Evolutionary conservation across 768 basidiomycete genomes (phyloP).

Genomic region (Boletellus ananiceps): DNA sequence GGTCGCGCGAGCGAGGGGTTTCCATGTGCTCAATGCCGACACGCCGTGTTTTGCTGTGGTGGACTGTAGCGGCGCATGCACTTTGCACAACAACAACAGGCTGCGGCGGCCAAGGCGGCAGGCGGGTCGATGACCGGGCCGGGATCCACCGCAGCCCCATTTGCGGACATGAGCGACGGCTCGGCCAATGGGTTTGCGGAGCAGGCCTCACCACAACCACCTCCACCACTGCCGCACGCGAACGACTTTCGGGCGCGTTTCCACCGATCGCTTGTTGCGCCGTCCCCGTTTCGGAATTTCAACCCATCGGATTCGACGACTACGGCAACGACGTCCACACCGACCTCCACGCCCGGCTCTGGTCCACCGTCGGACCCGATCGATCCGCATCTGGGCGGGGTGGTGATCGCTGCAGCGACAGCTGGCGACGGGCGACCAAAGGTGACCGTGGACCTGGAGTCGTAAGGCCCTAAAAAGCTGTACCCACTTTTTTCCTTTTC

Average conservation of each 20-base stretch:
- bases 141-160: conserved; percentile 20
- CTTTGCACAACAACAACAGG: conserved; percentile 39
- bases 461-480: conserved; percentile 17
- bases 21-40: too few species aligned
- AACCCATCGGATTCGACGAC: conserved; percentile 23
- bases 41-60: too few species aligned
- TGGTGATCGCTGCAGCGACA: conserved; percentile 11
- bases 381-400: conserved; percentile 29
- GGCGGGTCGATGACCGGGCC: conserved; percentile 29
- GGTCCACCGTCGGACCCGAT: conserved; percentile 32
- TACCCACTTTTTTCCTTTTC: too few species aligned
- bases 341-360: conserved; percentile 33
- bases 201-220: conserved; percentile 6
- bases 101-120: conserved; percentile 27
- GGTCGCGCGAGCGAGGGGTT: too few species aligned
- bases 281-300: conserved; percentile 51
- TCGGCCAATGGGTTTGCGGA: conserved; percentile 24
- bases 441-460: conserved; percentile 21
- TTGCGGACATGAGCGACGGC: conserved; percentile 33
- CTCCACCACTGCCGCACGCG: conserved; percentile 24
- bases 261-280: conserved; percentile 54
- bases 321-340: conserved; percentile 31
- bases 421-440: conserved; percentile 27
- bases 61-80: conserved; percentile 42
- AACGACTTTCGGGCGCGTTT: conserved; percentile 66